These are phyloP conservation scores for Rheum nobile DNA, from an alignment of 148 eudicot genomes.

Conservation along the genomic window DNA sequence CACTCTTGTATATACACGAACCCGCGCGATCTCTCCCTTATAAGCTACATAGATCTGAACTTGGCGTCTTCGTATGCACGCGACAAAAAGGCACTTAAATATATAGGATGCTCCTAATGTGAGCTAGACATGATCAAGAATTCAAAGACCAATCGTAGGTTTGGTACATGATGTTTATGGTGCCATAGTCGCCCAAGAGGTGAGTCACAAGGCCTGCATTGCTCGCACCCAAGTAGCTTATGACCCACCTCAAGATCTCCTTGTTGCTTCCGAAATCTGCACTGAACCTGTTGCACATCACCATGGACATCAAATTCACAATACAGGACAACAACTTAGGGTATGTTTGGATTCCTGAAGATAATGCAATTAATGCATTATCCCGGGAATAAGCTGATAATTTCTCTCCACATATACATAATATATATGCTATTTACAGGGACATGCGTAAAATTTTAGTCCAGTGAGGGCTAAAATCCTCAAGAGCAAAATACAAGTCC, in stretches of 20 bases:
- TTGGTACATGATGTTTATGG: conserved; percentile 43
- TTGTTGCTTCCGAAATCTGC: conserved; percentile 72
- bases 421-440: too few species aligned
- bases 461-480: too few species aligned
- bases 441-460: too few species aligned
- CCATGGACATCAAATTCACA: background rate
- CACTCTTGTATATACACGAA: background rate
- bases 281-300: conserved; percentile 48
- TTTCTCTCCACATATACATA: too few species aligned
- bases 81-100: background rate
- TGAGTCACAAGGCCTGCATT: conserved; percentile 78
- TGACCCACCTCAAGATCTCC: conserved; percentile 52
- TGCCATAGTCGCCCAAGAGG: conserved; percentile 64
- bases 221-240: conserved; percentile 61
- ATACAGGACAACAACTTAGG: too few species aligned
- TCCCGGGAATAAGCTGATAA: too few species aligned
- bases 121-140: conserved; percentile 11
- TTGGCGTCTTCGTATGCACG: background rate
- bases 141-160: conserved; percentile 75
- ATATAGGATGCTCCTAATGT: too few species aligned
- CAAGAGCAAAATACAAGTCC: too few species aligned
- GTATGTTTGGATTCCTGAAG: too few species aligned
- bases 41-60: background rate
- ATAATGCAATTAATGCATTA: too few species aligned
- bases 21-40: background rate